Evolutionary conservation across 495 filamentous ascomycete genomes (phyloP).

Genomic region (Hypoxylon lienhwacheense): DNA sequence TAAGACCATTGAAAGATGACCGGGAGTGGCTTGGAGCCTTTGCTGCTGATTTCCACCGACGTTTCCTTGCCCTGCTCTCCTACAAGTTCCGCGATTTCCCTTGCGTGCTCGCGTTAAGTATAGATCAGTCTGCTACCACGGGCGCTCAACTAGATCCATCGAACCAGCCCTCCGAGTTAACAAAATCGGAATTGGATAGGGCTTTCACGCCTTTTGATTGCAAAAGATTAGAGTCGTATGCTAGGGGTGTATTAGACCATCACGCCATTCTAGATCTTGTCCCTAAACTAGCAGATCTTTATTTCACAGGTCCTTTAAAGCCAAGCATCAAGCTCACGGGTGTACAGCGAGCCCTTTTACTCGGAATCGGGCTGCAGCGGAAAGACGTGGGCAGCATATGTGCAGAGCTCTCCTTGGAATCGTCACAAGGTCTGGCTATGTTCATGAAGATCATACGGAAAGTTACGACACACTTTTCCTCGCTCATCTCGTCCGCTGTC

Average conservation of each 20-base stretch:
- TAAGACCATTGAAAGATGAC: slow-evolving; percentile 74
- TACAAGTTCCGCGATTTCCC: slow-evolving; percentile 92
- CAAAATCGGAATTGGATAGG: slow-evolving; percentile 71
- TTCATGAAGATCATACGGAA: slow-evolving; percentile 95
- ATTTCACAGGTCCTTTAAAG: slow-evolving; percentile 77
- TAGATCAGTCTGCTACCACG: slow-evolving; percentile 79
- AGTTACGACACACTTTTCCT: slow-evolving; percentile 72
- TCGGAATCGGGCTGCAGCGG: slow-evolving; percentile 85
- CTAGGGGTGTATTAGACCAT: slow-evolving; percentile 95
- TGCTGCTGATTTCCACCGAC: slow-evolving; percentile 85
- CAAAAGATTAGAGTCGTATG: slow-evolving; percentile 91
- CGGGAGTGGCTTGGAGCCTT: slow-evolving; percentile 85
- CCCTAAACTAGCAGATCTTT: slow-evolving; percentile 74
- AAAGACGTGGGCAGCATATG: slow-evolving; percentile 83
- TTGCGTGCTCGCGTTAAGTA: slow-evolving; percentile 76
- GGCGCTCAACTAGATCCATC: slow-evolving; percentile 65
- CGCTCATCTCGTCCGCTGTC: slow-evolving; percentile 72
- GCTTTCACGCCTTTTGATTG: slow-evolving; percentile 88
- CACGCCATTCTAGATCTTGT: slow-evolving; percentile 95
- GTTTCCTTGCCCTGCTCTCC: slow-evolving; percentile 83
- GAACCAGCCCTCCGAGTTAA: slow-evolving; percentile 56
- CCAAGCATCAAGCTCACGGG: slow-evolving; percentile 67
- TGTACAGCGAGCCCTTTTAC: slow-evolving; percentile 80
- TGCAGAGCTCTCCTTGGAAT: slow-evolving; percentile 71
- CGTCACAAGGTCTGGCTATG: slow-evolving; percentile 87